Conservation (phyloP, 148 eudicot genomes). For the Vaccinium myrtillus region DNA sequence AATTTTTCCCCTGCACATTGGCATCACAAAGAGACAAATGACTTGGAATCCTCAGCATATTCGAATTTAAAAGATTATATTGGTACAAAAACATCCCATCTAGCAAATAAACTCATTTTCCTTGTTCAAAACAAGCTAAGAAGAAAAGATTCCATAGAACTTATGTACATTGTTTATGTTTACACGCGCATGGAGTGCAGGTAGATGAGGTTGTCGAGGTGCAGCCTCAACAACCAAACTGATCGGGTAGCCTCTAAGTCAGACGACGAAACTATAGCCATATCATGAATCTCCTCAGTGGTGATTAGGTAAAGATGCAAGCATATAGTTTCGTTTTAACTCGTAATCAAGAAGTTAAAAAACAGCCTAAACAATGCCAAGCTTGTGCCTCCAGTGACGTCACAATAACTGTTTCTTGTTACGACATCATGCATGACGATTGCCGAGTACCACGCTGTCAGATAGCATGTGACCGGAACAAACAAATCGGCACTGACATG, state of each 20-base stretch:
- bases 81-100: background rate
- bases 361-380: no score
- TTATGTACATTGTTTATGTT: background rate
- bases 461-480: no score
- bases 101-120: background rate
- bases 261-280: background rate
- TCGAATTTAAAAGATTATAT: background rate
- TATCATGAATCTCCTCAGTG: background rate
- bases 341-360: background rate
- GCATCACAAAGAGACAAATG: background rate
- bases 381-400: no score
- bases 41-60: background rate
- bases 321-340: background rate
- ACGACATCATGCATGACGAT: no score
- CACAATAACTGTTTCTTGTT: no score
- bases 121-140: background rate
- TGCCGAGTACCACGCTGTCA: no score
- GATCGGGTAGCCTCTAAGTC: background rate
- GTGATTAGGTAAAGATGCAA: background rate
- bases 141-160: background rate
- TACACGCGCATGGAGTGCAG: background rate
- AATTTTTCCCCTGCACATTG: background rate
- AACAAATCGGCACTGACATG: no score
- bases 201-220: background rate
- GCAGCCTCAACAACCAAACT: background rate